Base-by-base conservation (phyloP, 1,284 basidiomycete genomes). In the Cystobasidium slooffiae region DNA sequence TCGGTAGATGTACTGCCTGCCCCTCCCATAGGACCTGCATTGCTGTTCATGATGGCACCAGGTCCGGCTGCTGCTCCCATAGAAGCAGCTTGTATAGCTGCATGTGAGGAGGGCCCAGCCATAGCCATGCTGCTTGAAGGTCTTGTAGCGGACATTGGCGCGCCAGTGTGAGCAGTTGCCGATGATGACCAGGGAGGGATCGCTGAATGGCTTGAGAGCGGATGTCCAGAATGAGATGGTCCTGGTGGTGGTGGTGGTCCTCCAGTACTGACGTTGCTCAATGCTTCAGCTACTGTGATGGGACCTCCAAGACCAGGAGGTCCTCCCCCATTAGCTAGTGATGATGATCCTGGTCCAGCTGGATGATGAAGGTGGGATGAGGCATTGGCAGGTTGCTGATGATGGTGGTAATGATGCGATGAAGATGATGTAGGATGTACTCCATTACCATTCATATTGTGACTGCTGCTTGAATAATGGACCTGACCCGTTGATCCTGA, bases 271-370 rank as follows among this genome's bases (percentile, higher is more conserved):
- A 58, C 59, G 43, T 52, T 58, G n/a, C 9, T 41, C 12, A 63
- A 10, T 22, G 61, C 61, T 47, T 63, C 61, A 16, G 61, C 61
- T n/a, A 51, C 61, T 6, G 61, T 47, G n/a, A 63, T 63, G 61
- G 61, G 61, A 1, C 61, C 61, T 18, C 61, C 61, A 24, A 63
- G n/a, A 6, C 56, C 56, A 41, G 56, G 16, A 59, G 56, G 56
- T 8, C 39, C 37, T 6, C 37, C 56, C 18, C 31, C 43, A 31
- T 10, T 14, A n/a, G 37, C 1, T 31, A 6, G 39, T n/a, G 56
- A 41, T n/a, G 56, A 43, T 18, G 37, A 12, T 10, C 12, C 46
- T 49, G 52, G 5, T 53, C 24, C 18, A 53, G 20, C 20, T 7
- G 18, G 52, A 10, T 53, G 56, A 59, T 41, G 56, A n/a, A 31